Base-by-base conservation (phyloP, 1,284 basidiomycete genomes). In the Papiliotrema terrestris region DNA sequence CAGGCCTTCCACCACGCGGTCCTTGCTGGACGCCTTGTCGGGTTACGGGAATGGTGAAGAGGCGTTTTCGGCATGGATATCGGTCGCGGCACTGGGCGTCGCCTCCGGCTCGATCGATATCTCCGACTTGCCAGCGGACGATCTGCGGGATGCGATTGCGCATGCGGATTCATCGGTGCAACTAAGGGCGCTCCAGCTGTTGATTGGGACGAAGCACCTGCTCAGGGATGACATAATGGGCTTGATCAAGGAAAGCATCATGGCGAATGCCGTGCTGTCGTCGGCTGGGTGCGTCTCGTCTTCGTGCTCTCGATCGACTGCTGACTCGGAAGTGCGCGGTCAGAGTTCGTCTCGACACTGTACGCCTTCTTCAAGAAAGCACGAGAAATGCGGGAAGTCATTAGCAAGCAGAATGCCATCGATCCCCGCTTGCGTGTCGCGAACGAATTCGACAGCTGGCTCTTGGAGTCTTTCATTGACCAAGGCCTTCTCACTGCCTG, bases 11-110 rank as follows among this genome's bases (percentile, higher is more conserved):
- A 37, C 51, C 17, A 55, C 61, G 17, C 13, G 26, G 0, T n/a
- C 50, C 0, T 51, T 73, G 0, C 62, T 73, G 2, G 22, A 46
- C 0, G n/a, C 61, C 13, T 58, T 72, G 1, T 47, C 55, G 22
- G 26, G n/a, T 3, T 22, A 2, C n/a, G 38, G 8, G 17, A n/a
- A 19, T 8, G 38, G 9, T 14, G 23, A 43, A 17, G n/a, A 35
- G 43, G 22, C 45, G 14, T 66, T 70, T 42, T 51, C 66, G 1
- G 56, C 67, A 0, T 75, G 73, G 73, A 60, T 72, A 17, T 56
- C 67, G 2, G 59, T 71, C 1, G 72, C 73, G 2, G 64, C 71
- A 1, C 49, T 68, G 11, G 69, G 71, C 6, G 63, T 75, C 5
- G 59, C 63, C 22, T 51, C 51, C 2, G 65, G 64, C 1, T 48